Evolutionary conservation across 75 land plant species (phyloP).

Genomic region (Ceratopteris richardii): DNA sequence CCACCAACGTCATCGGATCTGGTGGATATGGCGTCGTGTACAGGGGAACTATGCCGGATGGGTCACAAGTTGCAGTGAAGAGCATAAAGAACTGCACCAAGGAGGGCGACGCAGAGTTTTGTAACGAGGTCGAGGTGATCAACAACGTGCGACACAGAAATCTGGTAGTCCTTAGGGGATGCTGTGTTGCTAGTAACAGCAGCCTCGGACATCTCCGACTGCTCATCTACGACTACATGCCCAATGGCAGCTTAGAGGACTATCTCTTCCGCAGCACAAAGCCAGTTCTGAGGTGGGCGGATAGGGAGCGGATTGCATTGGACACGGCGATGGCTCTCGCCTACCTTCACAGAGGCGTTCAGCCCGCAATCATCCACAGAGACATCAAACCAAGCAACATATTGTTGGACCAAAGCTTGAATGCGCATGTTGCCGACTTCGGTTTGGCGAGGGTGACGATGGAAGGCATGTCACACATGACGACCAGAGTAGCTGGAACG

Average conservation of each 20-base stretch:
- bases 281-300: neutral
- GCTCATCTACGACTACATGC: neutral
- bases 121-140: neutral
- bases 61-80: slow-evolving; percentile 16
- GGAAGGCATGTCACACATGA: neutral
- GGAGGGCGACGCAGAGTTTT: slow-evolving; percentile 13
- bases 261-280: neutral
- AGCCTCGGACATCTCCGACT: neutral
- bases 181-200: neutral
- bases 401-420: slow-evolving; percentile 31
- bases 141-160: neutral
- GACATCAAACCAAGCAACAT: slow-evolving; percentile 47
- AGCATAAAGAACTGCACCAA: slow-evolving; percentile 5
- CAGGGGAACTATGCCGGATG: slow-evolving; percentile 13
- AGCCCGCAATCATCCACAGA: slow-evolving; percentile 25
- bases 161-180: neutral
- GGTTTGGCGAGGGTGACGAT: slow-evolving; percentile 25
- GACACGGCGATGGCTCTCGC: neutral
- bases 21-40: slow-evolving; percentile 7
- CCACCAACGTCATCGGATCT: no score
- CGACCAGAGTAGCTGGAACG: no score
- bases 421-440: slow-evolving; percentile 47
- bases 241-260: neutral
- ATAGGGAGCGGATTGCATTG: neutral
- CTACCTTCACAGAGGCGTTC: neutral